Evolutionary conservation across 2,329 filamentous ascomycete genomes (phyloP).

Genomic region (Nigrospora osmanthi): DNA sequence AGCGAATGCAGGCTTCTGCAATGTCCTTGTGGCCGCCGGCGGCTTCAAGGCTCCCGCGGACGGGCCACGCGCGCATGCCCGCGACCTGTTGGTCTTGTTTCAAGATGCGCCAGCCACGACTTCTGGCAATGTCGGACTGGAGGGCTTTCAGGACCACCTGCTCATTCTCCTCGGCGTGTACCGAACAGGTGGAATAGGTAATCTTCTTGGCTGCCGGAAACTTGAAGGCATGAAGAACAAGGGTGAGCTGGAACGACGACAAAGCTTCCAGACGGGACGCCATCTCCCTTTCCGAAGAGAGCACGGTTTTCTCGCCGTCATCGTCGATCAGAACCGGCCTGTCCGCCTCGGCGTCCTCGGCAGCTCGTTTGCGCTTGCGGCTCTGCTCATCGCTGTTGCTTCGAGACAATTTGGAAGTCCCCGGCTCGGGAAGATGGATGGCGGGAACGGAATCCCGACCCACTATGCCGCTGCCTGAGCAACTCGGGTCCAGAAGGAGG

Average conservation of each 20-base stretch:
- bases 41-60: constrained; percentile 49
- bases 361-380: constrained; percentile 39
- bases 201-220: constrained; percentile 72
- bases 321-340: constrained; percentile 41
- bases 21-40: constrained; percentile 42
- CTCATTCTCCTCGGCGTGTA: constrained; percentile 86
- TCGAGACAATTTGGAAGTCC: constrained; percentile 21
- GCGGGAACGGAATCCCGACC: constrained; percentile 73
- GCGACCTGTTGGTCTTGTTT: constrained; percentile 62
- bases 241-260: constrained; percentile 71
- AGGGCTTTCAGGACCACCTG: constrained; percentile 69
- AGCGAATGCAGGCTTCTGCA: constrained; percentile 71
- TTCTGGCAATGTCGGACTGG: constrained; percentile 54
- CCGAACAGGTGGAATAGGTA: constrained; percentile 90
- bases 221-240: constrained; percentile 75
- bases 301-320: constrained; percentile 42
- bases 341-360: constrained; percentile 18
- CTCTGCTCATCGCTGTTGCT: constrained; percentile 26
- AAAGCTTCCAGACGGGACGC: constrained; percentile 62
- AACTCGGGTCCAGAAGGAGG: constrained; percentile 85
- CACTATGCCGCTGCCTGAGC: constrained; percentile 91
- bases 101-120: constrained; percentile 72
- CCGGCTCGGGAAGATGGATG: constrained; percentile 47
- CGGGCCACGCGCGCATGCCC: constrained; percentile 69
- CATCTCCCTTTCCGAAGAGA: constrained; percentile 48